Evolutionary conservation across 2,329 filamentous ascomycete genomes (phyloP), one percentile per base, ranked within the genome.

Genomic region (Alternaria novae-zelandiae): DNA sequence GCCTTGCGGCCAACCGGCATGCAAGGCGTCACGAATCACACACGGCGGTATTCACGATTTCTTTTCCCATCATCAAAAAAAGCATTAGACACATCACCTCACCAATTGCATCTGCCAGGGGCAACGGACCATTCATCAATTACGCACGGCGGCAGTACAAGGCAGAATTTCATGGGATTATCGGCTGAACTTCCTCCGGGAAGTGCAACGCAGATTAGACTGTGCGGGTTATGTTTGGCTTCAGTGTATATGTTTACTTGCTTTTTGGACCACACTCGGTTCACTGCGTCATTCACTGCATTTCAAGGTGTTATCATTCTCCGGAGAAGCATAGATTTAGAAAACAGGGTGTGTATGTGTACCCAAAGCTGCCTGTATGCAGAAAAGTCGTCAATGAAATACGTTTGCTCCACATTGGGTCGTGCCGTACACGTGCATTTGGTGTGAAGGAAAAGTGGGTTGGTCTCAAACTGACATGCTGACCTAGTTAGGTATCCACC

Each of bases 21-120:
- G 56, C 51, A 51, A 59, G 67, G 65, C 64, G 68, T 66, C 36
- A 73, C 65, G 66, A 71, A 63, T 59, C 66, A 67, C 47, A 57
- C 56, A 59, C 59, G 70, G 70, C 60, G 69, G 69, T 59, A 66
- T 51, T 63, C 62, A 62, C 69, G 71, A 72, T 56, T 70, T 63
- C 65, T 64, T 59, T 69, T 71, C 61, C 54, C 55, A 64, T 65
- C 61, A 67, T 60, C 46, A 49, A 71, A 78, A 79, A 78, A 72
- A 53, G 75, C 72, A 78, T 78, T 79, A 78, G 76, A 79, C 66
- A 70, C 69, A 23, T 69, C 69, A 64, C 70, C 71, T 72, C 70
- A 72, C 67, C 70, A 67, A 68, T 66, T 70, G 74, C 73, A 76
- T 77, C 74, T 74, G 67, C 70, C 68, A 65, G 74, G 74, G 71